phyloP scores from a whole-genome alignment of 805 yeast genomes.

The Ogataea angusta region DNA sequence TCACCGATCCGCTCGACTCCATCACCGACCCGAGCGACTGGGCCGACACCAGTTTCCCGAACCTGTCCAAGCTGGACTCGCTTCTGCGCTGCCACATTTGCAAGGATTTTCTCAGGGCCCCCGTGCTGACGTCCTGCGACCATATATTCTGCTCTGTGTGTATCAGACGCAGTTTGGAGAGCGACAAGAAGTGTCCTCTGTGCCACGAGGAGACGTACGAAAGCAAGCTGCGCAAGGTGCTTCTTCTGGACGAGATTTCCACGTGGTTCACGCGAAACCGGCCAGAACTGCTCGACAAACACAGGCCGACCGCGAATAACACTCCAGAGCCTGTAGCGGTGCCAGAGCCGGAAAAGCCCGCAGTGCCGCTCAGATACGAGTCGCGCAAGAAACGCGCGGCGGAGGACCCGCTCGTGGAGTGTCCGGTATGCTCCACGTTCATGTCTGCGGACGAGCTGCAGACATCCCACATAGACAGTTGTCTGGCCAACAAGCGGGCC shows the following conservation, averaged over 20 bases:
- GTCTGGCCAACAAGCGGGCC: constrained; percentile 38
- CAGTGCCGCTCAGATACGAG: constrained; percentile 12
- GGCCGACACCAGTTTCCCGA: constrained; percentile 51
- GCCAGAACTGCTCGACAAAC: constrained; percentile 33
- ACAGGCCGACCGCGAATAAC: constrained; percentile 10
- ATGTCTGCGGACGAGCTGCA: constrained; percentile 58
- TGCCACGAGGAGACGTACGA: constrained; percentile 72
- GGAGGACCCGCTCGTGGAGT: constrained; percentile 42
- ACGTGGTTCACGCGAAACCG: constrained; percentile 47
- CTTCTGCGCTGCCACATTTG: constrained; percentile 82
- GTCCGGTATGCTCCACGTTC: constrained; percentile 63
- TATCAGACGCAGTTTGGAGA: constrained; percentile 66
- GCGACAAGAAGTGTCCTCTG: constrained; percentile 66
- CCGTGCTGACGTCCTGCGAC: constrained; percentile 80
- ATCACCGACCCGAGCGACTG: constrained; percentile 76
- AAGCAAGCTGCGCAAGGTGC: constrained; percentile 63
- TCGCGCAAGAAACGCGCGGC: constrained; percentile 17
- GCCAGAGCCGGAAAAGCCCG: constrained; percentile 27
- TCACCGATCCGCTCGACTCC: constrained; percentile 23
- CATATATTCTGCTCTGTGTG: constrained; percentile 90
- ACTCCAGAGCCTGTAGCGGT: constrained; percentile 8
- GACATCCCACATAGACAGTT: constrained; percentile 57
- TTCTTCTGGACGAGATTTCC: constrained; percentile 68
- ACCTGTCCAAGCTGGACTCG: constrained; percentile 60
- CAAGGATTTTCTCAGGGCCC: constrained; percentile 75